Percentiles rank a stretch among this genome's conserved stretches.
phyloP scores from a whole-genome alignment of 768 basidiomycete species.

The Kwoniella dendrophila region DNA sequence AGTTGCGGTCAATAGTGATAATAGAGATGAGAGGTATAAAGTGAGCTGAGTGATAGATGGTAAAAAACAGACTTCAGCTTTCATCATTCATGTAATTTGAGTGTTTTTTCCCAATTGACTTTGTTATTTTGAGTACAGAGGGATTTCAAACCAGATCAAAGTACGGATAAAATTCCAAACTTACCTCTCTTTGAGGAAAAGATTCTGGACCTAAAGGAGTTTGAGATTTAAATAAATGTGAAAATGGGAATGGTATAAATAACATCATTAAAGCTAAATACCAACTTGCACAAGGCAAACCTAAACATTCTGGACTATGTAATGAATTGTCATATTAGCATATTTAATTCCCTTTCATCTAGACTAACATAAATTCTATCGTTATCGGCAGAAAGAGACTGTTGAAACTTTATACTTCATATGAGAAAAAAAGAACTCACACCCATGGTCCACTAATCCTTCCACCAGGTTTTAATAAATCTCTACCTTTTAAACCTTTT shows the following conservation, averaged over 20 bases:
- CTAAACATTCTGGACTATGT: conserved; percentile 85
- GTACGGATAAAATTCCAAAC: conserved; percentile 16
- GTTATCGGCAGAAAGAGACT: too few relatives aligned
- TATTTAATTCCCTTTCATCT: too few relatives aligned
- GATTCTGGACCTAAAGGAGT: conserved; percentile 35
- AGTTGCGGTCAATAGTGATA: conserved; percentile 90
- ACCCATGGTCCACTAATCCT: conserved; percentile 37
- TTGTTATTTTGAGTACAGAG: neutral
- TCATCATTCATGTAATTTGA: neutral
- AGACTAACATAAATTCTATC: too few relatives aligned
- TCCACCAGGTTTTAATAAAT: conserved; percentile 74
- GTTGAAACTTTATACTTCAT: neutral
- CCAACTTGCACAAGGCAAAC: conserved; percentile 83
- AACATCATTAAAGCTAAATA: conserved; percentile 85
- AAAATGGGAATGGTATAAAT: conserved; percentile 95
- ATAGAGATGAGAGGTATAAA: conserved; percentile 85
- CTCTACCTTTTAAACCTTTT: conserved; percentile 80
- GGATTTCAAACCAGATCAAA: too few relatives aligned
- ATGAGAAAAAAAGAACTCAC: conserved; percentile 30
- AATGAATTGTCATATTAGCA: conserved; percentile 9
- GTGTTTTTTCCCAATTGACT: neutral
- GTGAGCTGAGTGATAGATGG: conserved; percentile 64
- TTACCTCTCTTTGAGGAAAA: conserved; percentile 58
- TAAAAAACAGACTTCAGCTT: neutral
- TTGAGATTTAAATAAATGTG: conserved; percentile 59